phyloP scores from a whole-genome alignment of 208 protist species.

The Leishmania turanica region DNA sequence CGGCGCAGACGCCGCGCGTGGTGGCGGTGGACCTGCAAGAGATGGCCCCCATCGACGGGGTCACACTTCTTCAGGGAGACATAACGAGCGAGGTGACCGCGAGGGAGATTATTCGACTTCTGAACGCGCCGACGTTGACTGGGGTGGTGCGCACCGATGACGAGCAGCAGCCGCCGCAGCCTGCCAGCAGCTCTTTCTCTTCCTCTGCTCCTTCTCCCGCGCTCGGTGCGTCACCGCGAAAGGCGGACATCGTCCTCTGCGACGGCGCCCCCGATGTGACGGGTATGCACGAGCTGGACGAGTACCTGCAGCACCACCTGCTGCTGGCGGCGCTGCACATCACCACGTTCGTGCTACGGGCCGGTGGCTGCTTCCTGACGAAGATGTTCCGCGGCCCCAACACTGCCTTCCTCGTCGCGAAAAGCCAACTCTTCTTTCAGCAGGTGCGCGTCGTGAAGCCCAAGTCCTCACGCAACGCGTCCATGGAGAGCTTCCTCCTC shows the following conservation, averaged over 20 bases:
- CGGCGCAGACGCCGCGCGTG: conserved; percentile 28
- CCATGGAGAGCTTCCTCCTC: conserved; percentile 96
- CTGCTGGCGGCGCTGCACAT: conserved; percentile 98
- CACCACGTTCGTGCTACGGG: conserved; percentile 94
- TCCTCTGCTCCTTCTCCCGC: neutral
- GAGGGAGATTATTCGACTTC: conserved; percentile 89
- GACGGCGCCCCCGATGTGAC: conserved; percentile 99
- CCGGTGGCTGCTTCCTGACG: conserved; percentile 95
- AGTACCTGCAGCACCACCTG: conserved; percentile 98
- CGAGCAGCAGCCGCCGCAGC: neutral
- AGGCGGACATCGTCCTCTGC: conserved; percentile 98
- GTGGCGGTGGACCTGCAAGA: conserved; percentile 99
- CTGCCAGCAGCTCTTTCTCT: neutral
- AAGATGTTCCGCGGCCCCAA: conserved; percentile 99
- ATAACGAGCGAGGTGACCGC: conserved; percentile 88
- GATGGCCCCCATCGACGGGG: conserved; percentile 99
- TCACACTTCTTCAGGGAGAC: conserved; percentile 90
- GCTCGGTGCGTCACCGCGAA: conserved; percentile 24
- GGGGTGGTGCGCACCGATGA: neutral
- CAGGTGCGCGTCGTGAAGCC: conserved; percentile 97
- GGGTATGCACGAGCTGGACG: conserved; percentile 99
- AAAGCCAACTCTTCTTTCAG: conserved; percentile 97
- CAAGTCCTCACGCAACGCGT: conserved; percentile 95
- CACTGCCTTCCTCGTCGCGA: conserved; percentile 92
- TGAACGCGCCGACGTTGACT: conserved; percentile 63